Evolutionary conservation across 192 early-diverging fungal genomes (phyloP), one percentile per base, ranked within the genome.

Genomic region (Coemansia aciculifera): DNA sequence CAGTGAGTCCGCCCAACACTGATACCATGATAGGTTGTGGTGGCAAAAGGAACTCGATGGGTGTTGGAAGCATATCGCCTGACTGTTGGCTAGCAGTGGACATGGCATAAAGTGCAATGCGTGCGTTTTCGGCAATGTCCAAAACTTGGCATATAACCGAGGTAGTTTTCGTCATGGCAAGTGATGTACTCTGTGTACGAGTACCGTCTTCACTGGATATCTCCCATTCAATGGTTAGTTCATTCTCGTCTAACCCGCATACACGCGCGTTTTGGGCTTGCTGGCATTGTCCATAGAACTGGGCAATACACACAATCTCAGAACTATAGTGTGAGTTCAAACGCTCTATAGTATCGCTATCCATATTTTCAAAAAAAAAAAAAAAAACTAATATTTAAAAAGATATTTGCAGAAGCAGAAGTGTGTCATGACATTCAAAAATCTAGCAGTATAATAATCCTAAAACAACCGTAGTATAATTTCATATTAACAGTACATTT

Each of bases 31-130:
- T 21, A 1, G 40, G 39, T 1, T 13, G 32, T 6, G 61, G 40
- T 27, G 61, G 61, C 9, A 62, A 24, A 8, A 15, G 3, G 21
- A 62, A 44, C 61, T 40, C 39, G 21, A 62, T 62, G 8, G 61
- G 21, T 42, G 36, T 37, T 62, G 23, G 61, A 2, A 42, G 23
- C 61, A 62, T 54, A 5, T 54, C 51, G 11, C 51, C 51, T 1
- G 51, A 29, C 11, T 54, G 27, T 0, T 54, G 51, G 46, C 9
- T 5, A 7, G 46, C 21, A 29, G 11, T 54, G 3, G 51, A 54
- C 51, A 54, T 54, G 51, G 51, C 27, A 0, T 3, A 27, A 9
- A 62, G 61, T 10, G 61, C 59, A 11, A 23, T 32, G 37, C 34
- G 37, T 3, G 59, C 59, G 3, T 37, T 37, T 23, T 38, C 19